Conservation (phyloP, 2,329 filamentous ascomycete genomes). For the Akanthomyces muscarius region DNA sequence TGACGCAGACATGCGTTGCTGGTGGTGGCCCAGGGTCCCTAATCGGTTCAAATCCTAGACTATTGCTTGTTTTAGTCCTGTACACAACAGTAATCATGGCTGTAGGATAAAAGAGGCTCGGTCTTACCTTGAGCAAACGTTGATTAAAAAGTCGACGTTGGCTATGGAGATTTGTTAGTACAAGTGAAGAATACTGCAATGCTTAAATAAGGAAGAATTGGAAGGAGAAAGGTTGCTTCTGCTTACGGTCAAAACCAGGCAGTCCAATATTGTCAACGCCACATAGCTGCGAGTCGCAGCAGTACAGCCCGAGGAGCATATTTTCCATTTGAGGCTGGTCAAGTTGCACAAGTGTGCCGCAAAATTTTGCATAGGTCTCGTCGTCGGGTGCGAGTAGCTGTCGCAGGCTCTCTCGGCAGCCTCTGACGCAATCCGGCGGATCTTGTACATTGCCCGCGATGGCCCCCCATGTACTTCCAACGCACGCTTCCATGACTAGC, state of each 20-base stretch:
- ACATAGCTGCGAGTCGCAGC: conserved; percentile 48
- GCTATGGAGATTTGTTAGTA: conserved; percentile 31
- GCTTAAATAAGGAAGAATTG: background rate
- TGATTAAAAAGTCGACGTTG: conserved; percentile 49
- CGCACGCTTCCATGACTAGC: conserved; percentile 15
- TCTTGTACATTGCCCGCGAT: conserved; percentile 12
- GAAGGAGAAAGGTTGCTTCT: background rate
- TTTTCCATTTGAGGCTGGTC: conserved; percentile 24
- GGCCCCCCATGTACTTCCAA: conserved; percentile 16
- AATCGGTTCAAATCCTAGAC: conserved; percentile 29
- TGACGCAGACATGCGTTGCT: conserved; percentile 25
- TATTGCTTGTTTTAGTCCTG: conserved; percentile 19
- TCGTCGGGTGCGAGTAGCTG: conserved; percentile 16
- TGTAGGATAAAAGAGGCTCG: background rate
- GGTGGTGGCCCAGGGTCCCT: conserved; percentile 36
- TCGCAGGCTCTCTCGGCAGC: conserved; percentile 17
- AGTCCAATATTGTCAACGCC: conserved; percentile 38
- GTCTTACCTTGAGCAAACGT: conserved; percentile 46
- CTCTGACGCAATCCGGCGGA: conserved; percentile 14
- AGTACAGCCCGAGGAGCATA: conserved; percentile 45
- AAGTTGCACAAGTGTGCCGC: conserved; percentile 29
- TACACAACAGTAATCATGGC: background rate
- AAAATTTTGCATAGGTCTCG: conserved; percentile 31
- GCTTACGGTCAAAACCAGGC: conserved; percentile 42
- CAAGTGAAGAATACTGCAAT: background rate